A percentile compares a stretch with the other conserved stretches of the same genome.
phyloP scores from a whole-genome alignment of 495 filamentous ascomycete genomes.

The Penicillium canariense region DNA sequence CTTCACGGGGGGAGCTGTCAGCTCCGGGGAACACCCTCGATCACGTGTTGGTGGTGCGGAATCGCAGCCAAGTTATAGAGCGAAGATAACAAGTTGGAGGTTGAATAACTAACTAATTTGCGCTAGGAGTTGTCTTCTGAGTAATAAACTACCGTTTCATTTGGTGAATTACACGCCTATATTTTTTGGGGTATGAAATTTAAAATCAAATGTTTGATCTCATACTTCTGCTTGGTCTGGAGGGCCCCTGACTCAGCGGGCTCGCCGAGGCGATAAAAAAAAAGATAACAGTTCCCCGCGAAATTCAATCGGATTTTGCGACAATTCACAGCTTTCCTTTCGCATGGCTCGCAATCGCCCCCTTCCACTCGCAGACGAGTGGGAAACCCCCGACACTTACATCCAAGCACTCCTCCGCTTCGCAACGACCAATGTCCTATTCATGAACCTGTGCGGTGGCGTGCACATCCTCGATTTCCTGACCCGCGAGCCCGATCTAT shows the following conservation, averaged over 20 bases:
- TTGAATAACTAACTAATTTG: too few species aligned
- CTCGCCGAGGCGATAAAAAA: constrained; percentile 14
- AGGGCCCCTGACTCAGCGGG: constrained; percentile 17
- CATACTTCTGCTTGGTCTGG: background rate
- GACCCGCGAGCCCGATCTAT: constrained; percentile 78
- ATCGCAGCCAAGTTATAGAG: background rate
- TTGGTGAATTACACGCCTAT: too few species aligned
- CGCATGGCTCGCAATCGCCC: constrained; percentile 30
- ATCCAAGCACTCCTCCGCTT: constrained; percentile 76
- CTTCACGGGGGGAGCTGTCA: constrained; percentile 11
- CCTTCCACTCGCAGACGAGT: constrained; percentile 58
- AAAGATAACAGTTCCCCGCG: constrained; percentile 22
- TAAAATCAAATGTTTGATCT: background rate
- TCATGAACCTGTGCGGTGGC: constrained; percentile 85
- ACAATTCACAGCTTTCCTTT: constrained; percentile 1
- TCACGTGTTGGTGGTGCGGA: constrained; percentile 17
- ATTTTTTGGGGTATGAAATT: background rate
- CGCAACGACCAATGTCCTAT: constrained; percentile 68
- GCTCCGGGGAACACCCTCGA: constrained; percentile 1
- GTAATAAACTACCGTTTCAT: too few species aligned
- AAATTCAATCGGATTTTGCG: constrained; percentile 7
- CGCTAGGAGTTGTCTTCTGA: too few species aligned
- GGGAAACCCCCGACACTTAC: constrained; percentile 64
- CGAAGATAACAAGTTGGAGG: background rate
- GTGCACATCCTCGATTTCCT: constrained; percentile 96